Percentiles rank a stretch among this genome's conserved stretches.
phyloP scores from a whole-genome alignment of 805 yeast genomes.

The Brettanomyces custersianus region DNA sequence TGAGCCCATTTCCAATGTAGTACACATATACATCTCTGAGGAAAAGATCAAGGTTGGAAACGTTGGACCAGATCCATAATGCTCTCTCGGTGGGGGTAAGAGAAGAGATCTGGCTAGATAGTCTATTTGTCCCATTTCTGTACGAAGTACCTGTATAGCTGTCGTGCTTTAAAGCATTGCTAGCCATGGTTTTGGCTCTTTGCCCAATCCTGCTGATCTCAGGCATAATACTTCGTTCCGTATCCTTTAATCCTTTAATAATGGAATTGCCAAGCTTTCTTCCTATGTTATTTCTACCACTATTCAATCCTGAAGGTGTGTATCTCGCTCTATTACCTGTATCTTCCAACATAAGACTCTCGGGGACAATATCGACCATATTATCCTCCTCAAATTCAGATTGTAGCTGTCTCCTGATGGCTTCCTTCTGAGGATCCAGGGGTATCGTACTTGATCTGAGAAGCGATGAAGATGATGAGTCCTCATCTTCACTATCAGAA shows the following conservation, averaged over 20 bases:
- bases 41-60: constrained; percentile 83
- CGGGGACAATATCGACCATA: constrained; percentile 19
- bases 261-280: constrained; percentile 9
- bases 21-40: constrained; percentile 76
- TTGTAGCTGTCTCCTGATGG: constrained; percentile 13
- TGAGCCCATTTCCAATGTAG: constrained; percentile 77
- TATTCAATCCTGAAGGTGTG: constrained; percentile 4
- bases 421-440: constrained; percentile 12
- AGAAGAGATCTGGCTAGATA: constrained; percentile 20
- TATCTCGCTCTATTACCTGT: constrained; percentile 1
- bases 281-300: no score
- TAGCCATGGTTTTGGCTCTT: constrained; percentile 19
- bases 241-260: constrained; percentile 8
- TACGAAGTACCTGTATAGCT: background rate
- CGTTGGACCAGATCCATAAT: constrained; percentile 93
- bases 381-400: constrained; percentile 18
- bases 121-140: background rate
- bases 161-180: background rate
- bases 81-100: constrained; percentile 68
- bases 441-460: no score
- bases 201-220: constrained; percentile 16
- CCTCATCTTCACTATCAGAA: background rate
- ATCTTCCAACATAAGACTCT: constrained; percentile 19
- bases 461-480: background rate
- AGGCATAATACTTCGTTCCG: constrained; percentile 14